Conservation (phyloP, 2,329 filamentous ascomycete species). For the Cordyceps cicadae region DNA sequence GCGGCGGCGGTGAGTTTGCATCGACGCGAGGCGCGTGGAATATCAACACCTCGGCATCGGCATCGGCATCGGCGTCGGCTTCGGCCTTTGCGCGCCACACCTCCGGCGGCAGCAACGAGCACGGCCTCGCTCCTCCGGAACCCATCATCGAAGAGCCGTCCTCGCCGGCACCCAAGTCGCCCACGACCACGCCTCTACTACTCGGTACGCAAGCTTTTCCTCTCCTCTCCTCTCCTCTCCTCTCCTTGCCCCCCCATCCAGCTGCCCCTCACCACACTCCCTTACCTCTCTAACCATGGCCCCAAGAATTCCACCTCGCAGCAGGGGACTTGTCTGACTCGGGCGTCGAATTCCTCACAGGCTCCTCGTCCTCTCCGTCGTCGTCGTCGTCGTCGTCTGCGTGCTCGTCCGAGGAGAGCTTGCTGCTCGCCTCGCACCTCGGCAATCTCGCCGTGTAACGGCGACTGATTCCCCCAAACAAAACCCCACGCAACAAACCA, state of each 20-base stretch:
- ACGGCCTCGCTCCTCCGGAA: conserved; percentile 17
- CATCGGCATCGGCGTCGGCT: not conserved
- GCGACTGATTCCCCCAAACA: not conserved
- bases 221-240: not conserved
- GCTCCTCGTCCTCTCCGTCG: not conserved
- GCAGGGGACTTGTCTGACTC: conserved; percentile 5
- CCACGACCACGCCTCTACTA: conserved; percentile 18
- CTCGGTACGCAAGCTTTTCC: conserved; percentile 21
- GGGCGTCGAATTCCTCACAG: conserved; percentile 8
- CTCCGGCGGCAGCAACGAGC: not conserved
- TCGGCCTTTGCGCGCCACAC: not conserved
- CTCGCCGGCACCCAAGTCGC: conserved; percentile 18
- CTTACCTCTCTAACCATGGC: not conserved
- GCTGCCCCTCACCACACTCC: not conserved
- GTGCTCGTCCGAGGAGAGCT: not conserved
- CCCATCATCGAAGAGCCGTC: conserved; percentile 29
- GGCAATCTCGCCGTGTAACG: not conserved
- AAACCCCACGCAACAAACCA: not conserved
- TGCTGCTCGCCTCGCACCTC: not conserved
- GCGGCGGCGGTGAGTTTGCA: not conserved
- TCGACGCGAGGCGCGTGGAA: conserved; percentile 10
- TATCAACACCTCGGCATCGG: not conserved
- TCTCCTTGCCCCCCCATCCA: too few relatives aligned
- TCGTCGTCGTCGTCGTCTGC: not conserved
- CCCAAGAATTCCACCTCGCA: conserved; percentile 1